phyloP scores from a whole-genome alignment of 2,329 filamentous ascomycete species.

The Paramyrothecium sp. region DNA sequence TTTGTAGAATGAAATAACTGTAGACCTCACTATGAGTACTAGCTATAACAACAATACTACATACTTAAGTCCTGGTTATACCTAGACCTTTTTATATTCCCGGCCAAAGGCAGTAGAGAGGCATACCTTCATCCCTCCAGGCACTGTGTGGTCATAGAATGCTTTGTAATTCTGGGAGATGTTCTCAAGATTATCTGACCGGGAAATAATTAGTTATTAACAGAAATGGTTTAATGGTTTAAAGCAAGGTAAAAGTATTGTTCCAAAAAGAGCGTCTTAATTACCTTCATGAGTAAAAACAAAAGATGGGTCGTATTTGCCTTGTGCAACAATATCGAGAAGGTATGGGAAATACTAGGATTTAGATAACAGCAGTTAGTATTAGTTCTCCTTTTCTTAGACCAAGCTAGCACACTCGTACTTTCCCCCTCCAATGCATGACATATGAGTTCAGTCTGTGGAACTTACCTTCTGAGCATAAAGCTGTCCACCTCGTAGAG shows the following conservation, averaged over 20 bases:
- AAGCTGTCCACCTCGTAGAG: neutral
- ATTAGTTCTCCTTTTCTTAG: too few species aligned
- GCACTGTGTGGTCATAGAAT: neutral
- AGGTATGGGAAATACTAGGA: neutral
- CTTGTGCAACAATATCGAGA: neutral
- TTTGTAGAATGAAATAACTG: too few species aligned
- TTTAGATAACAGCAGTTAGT: neutral
- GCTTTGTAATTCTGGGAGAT: neutral
- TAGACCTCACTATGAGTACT: too few species aligned
- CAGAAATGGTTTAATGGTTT: neutral
- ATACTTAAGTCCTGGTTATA: too few species aligned
- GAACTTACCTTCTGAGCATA: neutral
- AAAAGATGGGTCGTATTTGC: constrained; percentile 1
- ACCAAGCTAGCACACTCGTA: too few species aligned
- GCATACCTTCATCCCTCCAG: neutral
- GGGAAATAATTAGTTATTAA: neutral
- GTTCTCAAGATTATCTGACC: neutral
- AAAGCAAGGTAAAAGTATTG: neutral
- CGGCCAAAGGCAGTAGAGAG: neutral
- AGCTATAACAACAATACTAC: too few species aligned
- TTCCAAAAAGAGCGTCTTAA: neutral
- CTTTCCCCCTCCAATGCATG: too few species aligned
- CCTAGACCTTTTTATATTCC: too few species aligned
- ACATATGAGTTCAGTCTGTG: neutral
- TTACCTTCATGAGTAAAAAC: constrained; percentile 1